Evolutionary conservation across 805 yeast genomes (phyloP).

Genomic region (Pichia occidentalis): DNA sequence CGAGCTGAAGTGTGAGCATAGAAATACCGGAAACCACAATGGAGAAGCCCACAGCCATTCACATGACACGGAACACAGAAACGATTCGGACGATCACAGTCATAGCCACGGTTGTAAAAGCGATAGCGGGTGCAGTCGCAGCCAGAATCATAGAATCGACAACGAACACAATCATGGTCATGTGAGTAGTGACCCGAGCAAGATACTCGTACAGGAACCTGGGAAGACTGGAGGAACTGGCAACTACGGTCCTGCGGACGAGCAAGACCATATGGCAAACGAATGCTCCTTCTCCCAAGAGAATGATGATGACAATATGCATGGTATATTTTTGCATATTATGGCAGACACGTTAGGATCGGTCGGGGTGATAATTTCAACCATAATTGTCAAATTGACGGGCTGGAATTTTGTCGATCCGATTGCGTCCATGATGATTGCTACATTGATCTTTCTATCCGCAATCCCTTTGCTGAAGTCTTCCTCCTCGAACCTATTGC

Average conservation of each 20-base stretch:
- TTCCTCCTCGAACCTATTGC: conserved; percentile 65
- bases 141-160: conserved; percentile 6
- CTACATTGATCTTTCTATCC: conserved; percentile 68
- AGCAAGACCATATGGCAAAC: conserved; percentile 26
- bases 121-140: conserved; percentile 1
- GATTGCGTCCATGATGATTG: conserved; percentile 82
- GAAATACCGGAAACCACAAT: too few relatives aligned
- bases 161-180: conserved; percentile 1
- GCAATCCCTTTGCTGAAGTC: conserved; percentile 80
- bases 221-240: conserved; percentile 20
- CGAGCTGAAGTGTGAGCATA: too few relatives aligned
- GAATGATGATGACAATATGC: conserved; percentile 63
- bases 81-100: too few relatives aligned
- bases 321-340: conserved; percentile 89
- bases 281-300: background rate
- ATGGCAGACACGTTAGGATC: conserved; percentile 96
- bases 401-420: conserved; percentile 86
- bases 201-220: background rate
- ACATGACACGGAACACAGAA: too few relatives aligned
- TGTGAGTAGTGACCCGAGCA: too few relatives aligned
- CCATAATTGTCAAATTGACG: conserved; percentile 59
- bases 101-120: too few relatives aligned
- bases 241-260: background rate
- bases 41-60: too few relatives aligned
- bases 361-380: conserved; percentile 92